Base-by-base conservation (phyloP, 2,329 filamentous ascomycete species). In the Huntiella decipiens region DNA sequence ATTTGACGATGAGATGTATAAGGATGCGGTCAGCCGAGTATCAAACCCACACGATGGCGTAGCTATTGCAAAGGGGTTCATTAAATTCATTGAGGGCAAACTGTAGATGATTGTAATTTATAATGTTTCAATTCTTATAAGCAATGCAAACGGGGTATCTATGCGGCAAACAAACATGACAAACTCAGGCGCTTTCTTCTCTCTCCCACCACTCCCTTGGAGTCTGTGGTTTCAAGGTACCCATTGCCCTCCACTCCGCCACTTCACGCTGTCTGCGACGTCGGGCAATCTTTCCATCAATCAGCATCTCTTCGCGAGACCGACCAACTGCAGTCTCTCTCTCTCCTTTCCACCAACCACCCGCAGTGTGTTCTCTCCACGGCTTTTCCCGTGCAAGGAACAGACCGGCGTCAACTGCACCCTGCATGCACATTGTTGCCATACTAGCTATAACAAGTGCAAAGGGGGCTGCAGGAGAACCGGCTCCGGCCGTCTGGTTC, bases 1-100 rank as follows among this genome's bases (percentile, higher is more conserved):
- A 16, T 81, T 94, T 52, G 75, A 87, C 47, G 74, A 74, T 13
- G 22, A 16, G 35, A 61, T 79, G 50, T 88, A 74, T 53, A 61
- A 74, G 47, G 79, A 83, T 53, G 82, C 73, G 19, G 71, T 87
- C 57, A 63, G 61, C 5, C 71, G 83, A 50, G 79, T 79, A 2
- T 64, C 64, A 6, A 67, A 75, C 32, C 66, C 73, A 46, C 85
- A 95, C 52, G 86, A 95, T 58, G 87, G 88, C 1, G 66, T 91
- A n/a, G 62, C 67, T 3, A 76, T 94, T 45, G 79, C 76, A 0
- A 67, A 70, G 51, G 78, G 75, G 0, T 92, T 95, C 58, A 58
- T 95, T 56, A 73, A 70, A 38, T 94, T 96, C 54, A 59, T 92
- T 54, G 63, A 75, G 41, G 77, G 43, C 19, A 39, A 84, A 53